Evolutionary conservation across 768 basidiomycete genomes (phyloP).

Genomic region (Pisolithus tinctorius): DNA sequence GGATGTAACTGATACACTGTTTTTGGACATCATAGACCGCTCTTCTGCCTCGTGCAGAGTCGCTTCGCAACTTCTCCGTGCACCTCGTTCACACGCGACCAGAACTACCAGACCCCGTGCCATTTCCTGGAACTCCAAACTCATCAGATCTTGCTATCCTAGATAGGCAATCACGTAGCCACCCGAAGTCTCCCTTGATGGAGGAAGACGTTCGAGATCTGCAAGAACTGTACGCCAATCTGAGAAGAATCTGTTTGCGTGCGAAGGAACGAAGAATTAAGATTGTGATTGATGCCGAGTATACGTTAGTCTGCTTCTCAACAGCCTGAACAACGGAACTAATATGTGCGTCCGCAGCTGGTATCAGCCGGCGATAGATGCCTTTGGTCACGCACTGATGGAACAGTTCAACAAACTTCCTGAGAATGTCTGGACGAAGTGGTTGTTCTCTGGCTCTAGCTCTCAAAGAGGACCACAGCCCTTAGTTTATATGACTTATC

Average conservation of each 20-base stretch:
- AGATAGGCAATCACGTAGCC: slow-evolving; percentile 7
- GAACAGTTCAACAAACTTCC: slow-evolving; percentile 62
- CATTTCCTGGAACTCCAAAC: slow-evolving; percentile 66
- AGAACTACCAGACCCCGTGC: slow-evolving; percentile 27
- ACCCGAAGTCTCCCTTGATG: slow-evolving; percentile 31
- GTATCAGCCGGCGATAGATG: slow-evolving; percentile 79
- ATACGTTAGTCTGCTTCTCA: slow-evolving; percentile 39
- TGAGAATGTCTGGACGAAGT: slow-evolving; percentile 1
- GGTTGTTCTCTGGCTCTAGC: slow-evolving; percentile 2
- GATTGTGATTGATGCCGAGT: slow-evolving; percentile 81
- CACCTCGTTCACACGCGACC: slow-evolving; percentile 44
- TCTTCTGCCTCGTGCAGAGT: slow-evolving; percentile 53
- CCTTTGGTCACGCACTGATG: slow-evolving; percentile 67
- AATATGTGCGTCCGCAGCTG: slow-evolving; percentile 30
- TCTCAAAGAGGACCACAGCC: slow-evolving; percentile 42
- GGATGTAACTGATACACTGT: not conserved
- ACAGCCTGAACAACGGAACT: not conserved
- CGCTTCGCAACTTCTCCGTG: slow-evolving; percentile 57
- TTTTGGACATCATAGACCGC: slow-evolving; percentile 44
- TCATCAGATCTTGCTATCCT: slow-evolving; percentile 54
- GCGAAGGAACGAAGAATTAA: slow-evolving; percentile 60
- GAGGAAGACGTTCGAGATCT: slow-evolving; percentile 55
- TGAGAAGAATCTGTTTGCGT: slow-evolving; percentile 56
- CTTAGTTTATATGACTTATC: slow-evolving; percentile 79
- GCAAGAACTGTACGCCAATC: slow-evolving; percentile 51